Percentiles rank a stretch among this genome's conserved stretches.
phyloP scores from a whole-genome alignment of 1,284 basidiomycete species.

The Puccinia coronata region DNA sequence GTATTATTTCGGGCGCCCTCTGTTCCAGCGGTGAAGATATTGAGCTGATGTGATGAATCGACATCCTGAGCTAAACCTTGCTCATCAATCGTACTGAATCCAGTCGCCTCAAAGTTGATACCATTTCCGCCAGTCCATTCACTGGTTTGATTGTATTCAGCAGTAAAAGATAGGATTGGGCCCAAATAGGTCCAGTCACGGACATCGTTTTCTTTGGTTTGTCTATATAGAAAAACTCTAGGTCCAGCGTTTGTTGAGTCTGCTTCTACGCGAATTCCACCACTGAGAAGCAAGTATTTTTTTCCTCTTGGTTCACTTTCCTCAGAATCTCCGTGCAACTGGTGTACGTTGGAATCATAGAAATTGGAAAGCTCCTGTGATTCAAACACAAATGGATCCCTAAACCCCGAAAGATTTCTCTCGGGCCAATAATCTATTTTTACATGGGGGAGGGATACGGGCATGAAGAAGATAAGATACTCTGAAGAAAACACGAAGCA shows the following conservation, averaged over 20 bases:
- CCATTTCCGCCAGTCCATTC: conserved; percentile 52
- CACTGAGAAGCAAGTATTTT: conserved; percentile 52
- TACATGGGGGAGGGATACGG: not conserved
- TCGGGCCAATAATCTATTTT: conserved; percentile 39
- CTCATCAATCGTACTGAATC: conserved; percentile 51
- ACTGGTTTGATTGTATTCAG: conserved; percentile 46
- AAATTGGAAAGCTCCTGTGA: conserved; percentile 50
- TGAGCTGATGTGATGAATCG: conserved; percentile 35
- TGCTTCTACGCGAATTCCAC: conserved; percentile 51
- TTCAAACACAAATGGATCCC: conserved; percentile 54
- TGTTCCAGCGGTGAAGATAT: conserved; percentile 52
- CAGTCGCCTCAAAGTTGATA: conserved; percentile 52
- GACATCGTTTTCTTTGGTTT: conserved; percentile 50
- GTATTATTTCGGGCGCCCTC: conserved; percentile 51
- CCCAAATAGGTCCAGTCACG: conserved; percentile 53
- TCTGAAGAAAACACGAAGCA: not conserved
- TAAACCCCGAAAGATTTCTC: conserved; percentile 52
- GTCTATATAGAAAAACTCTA: conserved; percentile 53
- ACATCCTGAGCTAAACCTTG: conserved; percentile 48
- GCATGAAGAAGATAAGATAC: too few relatives aligned
- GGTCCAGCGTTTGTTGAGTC: conserved; percentile 48
- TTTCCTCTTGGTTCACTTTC: conserved; percentile 47
- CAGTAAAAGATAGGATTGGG: conserved; percentile 37
- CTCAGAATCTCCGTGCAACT: not conserved
- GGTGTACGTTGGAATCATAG: conserved; percentile 41